Evolutionary conservation across 805 yeast species (phyloP), one percentile per base, ranked within the genome.

Genomic region (Limtongozyma cylindracea): DNA sequence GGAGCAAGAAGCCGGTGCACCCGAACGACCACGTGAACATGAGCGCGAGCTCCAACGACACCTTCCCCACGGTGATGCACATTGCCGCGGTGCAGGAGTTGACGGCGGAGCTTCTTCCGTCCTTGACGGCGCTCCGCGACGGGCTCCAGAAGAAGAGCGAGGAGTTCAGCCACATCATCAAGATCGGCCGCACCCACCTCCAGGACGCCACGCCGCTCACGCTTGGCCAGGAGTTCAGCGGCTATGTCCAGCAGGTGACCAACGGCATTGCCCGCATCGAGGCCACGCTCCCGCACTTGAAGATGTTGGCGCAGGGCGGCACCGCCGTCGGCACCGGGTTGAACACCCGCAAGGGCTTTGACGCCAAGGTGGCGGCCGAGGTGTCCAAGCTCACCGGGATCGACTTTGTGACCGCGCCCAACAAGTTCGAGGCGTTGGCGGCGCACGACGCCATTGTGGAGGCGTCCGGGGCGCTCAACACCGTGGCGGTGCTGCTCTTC

Each of bases 21-120:
- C 98, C 98, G 32, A 88, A 88, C 53, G 96, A 88, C 50, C 96
- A 88, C 53, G 91, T 82, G 39, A 88, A 88, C 61, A 82, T 78
- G 77, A 76, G 94, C 11, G 96, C 88, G 55, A 77, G 93, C n/a
- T 78, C 94, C 21, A 88, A 88, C 48, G 98, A 88, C 53, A 88
- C 96, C 24, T 88, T 88, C 74, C 98, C 98, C 34, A 82, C 98
- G 17, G 98, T 84, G 25, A 88, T 88, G 98, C 98, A 88, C 56
- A 84, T 88, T 50, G 95, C 98, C 25, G 94, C 96, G 11, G 94
- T 82, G 30, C 62, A 73, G 19, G 93, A 84, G 55, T 74, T 84
- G 51, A n/a, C n/a, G n/a, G 39, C 61, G 41, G 54, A 57, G 19
- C 60, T 88, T 46, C 34, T 84, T 23, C 98, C 98, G 10, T 76